Base-by-base conservation (phyloP, 306 rosid genomes). In the Hylodesmum podocarpum region DNA sequence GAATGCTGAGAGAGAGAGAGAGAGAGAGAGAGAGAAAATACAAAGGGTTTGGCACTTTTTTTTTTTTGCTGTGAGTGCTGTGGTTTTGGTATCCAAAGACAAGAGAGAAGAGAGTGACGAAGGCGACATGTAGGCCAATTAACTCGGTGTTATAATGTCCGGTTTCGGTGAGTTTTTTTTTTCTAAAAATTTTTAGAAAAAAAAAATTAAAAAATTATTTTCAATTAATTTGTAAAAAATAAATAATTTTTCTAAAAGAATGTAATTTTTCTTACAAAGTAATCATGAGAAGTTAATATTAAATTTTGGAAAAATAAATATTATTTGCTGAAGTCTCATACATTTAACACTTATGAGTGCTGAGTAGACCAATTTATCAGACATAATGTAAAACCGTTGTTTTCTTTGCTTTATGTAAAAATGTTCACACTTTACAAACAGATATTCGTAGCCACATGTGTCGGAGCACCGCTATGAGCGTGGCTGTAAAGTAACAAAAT, bases 371-470 rank as follows among this genome's bases (percentile, higher is more conserved):
- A 54, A 54, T 54, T 72, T 55, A 54, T 72, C 36, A 51, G 15
- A 18, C 9, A 7, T 75, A 37, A 11, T 24, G 31, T 12, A n/a
- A 16, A 15, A 21, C 79, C 29, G 21, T 66, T 51, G 14, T 14
- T 13, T n/a, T n/a, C n/a, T n/a, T n/a, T n/a, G n/a, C n/a, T n/a
- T n/a, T n/a, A n/a, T n/a, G n/a, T n/a, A n/a, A n/a, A n/a, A 0
- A 1, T 19, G 53, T 54, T 50, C 47, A 70, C 33, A 21, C 15
- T n/a, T n/a, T n/a, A 39, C 11, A 0, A 31, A 10, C 34, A 40
- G 31, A 24, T 72, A 67, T 37, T 75, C 29, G 3, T 80, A 10
- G 81, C 73, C 89, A 87, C 89, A 86, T 65, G 84, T 76, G 91
- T 83, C 78, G 18, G 12, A 29, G 50, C 71, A 64, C 78, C 80